These are phyloP conservation scores for Penicillium italicum DNA, from an alignment of 2,329 filamentous ascomycete genomes.

Conservation along the genomic window DNA sequence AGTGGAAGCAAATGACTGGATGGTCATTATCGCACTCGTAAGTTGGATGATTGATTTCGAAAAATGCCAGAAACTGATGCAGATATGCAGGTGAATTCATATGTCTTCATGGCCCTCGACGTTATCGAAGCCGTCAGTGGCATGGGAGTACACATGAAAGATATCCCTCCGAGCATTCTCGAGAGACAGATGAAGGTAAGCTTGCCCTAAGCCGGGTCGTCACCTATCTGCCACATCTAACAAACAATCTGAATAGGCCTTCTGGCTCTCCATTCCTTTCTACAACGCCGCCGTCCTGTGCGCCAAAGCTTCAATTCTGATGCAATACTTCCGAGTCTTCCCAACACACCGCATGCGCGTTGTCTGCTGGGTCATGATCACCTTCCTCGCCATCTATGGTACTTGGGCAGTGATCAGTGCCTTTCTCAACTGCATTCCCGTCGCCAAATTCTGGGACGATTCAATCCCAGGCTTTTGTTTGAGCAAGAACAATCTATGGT, in stretches of 20 bases:
- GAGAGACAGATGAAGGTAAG: conserved; percentile 34
- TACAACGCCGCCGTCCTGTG: conserved; percentile 39
- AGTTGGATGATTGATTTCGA: background rate
- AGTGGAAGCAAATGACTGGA: conserved; percentile 39
- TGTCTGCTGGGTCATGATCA: conserved; percentile 39
- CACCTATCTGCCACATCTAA: background rate
- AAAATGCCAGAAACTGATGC: background rate
- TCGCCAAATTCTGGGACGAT: conserved; percentile 36
- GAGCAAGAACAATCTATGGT: conserved; percentile 41
- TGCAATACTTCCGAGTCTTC: conserved; percentile 50
- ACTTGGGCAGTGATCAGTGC: conserved; percentile 37
- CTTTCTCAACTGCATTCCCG: conserved; percentile 37
- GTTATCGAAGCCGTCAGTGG: conserved; percentile 35
- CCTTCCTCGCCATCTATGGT: conserved; percentile 33
- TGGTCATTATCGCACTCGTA: conserved; percentile 36
- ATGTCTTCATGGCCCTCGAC: conserved; percentile 35
- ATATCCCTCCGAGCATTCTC: conserved; percentile 31
- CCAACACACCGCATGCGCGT: conserved; percentile 33
- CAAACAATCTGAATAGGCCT: conserved; percentile 24
- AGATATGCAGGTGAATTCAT: conserved; percentile 28
- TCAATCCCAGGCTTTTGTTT: conserved; percentile 35
- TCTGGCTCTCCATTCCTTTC: conserved; percentile 40
- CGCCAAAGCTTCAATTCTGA: conserved; percentile 49
- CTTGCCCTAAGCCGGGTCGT: background rate
- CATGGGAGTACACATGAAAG: conserved; percentile 34